Percentiles rank a stretch among this genome's conserved stretches.
Conservation (phyloP, 768 basidiomycete genomes). For the Crassisporium funariophilum region DNA sequence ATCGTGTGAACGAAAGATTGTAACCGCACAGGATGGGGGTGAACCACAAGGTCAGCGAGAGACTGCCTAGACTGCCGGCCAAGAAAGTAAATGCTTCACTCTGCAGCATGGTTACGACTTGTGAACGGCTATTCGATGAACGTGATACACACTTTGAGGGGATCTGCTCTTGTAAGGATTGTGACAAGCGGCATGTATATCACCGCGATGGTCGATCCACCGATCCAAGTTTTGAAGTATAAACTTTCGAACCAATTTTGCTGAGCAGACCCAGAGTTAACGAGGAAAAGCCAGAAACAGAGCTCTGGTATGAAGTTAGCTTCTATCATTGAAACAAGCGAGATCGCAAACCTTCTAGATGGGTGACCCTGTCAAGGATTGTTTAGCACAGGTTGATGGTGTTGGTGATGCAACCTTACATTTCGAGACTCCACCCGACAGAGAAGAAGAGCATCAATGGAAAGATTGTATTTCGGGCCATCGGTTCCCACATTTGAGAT, state of each 20-base stretch:
- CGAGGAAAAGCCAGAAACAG: conserved; percentile 86
- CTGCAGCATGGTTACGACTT: conserved; percentile 37
- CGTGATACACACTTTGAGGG: conserved; percentile 50
- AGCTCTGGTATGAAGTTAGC: conserved; percentile 50
- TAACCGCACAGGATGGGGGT: conserved; percentile 61
- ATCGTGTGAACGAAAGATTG: conserved; percentile 1
- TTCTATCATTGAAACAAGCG: not conserved
- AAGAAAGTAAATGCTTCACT: conserved; percentile 72
- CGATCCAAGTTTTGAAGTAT: conserved; percentile 75
- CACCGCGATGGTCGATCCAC: conserved; percentile 62
- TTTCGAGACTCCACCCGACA: conserved; percentile 72
- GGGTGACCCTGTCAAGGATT: conserved; percentile 57
- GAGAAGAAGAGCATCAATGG: conserved; percentile 69
- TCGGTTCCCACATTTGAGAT: conserved; percentile 53
- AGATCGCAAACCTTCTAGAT: conserved; percentile 64
- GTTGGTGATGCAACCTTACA: conserved; percentile 45
- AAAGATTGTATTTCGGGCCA: conserved; percentile 52
- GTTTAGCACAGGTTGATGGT: not conserved
- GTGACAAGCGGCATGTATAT: conserved; percentile 73
- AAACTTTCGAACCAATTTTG: conserved; percentile 77
- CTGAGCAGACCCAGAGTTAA: conserved; percentile 61
- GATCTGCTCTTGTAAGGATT: conserved; percentile 59
- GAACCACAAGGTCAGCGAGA: conserved; percentile 75
- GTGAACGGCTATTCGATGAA: conserved; percentile 4
- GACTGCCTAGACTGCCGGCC: conserved; percentile 66